These are phyloP conservation scores for Baorangia bicolor DNA, from an alignment of 768 basidiomycete species.

Conservation along the genomic window DNA sequence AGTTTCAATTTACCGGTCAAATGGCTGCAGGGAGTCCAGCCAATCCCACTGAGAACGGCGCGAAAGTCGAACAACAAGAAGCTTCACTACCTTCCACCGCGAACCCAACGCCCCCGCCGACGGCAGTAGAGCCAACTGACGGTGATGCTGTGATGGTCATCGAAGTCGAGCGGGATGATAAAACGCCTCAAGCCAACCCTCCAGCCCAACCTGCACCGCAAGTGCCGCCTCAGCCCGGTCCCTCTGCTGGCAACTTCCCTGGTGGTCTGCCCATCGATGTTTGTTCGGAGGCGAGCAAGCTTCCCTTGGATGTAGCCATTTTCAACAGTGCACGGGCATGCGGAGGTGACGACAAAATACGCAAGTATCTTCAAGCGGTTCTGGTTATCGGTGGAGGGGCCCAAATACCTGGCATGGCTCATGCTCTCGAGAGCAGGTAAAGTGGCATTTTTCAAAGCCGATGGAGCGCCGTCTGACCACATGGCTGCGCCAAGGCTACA, in stretches of 20 bases:
- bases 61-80: conserved; percentile 38
- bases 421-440: conserved; percentile 86
- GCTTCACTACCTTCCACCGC: conserved; percentile 33
- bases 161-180: conserved; percentile 47
- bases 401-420: conserved; percentile 76
- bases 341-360: conserved; percentile 85
- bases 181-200: conserved; percentile 28
- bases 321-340: conserved; percentile 89
- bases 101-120: conserved; percentile 31
- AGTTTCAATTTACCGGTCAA: neutral
- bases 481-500: conserved; percentile 46
- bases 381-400: conserved; percentile 86
- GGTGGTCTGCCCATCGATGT: conserved; percentile 68
- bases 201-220: conserved; percentile 23
- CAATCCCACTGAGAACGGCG: conserved; percentile 22
- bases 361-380: conserved; percentile 85
- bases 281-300: conserved; percentile 80
- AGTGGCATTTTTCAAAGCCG: neutral
- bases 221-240: conserved; percentile 13
- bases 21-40: conserved; percentile 21
- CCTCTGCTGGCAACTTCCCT: conserved; percentile 34
- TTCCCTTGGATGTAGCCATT: conserved; percentile 90
- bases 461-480: conserved; percentile 5
- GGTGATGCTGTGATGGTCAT: conserved; percentile 41
- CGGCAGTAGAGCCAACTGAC: conserved; percentile 17